Base-by-base conservation (phyloP, 2,329 filamentous ascomycete species). In the Iodosphaeria phyllophila region DNA sequence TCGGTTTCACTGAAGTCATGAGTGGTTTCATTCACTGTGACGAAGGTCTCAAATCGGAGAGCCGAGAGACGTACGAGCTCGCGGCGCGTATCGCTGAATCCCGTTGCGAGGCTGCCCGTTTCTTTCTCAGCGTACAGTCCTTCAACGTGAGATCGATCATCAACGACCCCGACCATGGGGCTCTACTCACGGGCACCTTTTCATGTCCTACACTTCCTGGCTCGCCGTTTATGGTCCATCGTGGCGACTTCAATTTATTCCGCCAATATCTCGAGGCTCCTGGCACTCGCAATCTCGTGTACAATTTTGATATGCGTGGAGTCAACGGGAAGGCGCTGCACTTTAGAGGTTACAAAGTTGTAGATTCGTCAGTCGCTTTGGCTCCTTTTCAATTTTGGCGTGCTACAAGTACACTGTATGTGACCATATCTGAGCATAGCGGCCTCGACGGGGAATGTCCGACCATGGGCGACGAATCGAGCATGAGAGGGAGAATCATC, bases 1-100 rank as follows among this genome's bases (percentile, higher is more conserved):
- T 72, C 27, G 61, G 60, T 13, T 75, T 75, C 37, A 64, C 63
- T 1, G 69, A 75, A 40, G 59, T 72, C 29, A 72, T 75, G 66
- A 56, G 60, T 6, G 70, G 70, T 7, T 64, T 62, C 33, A 53
- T 76, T 14, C 62, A 69, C 34, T 40, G 47, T 23, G 52, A 54
- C 19, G 39, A 43, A 7, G 45, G 43, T 15, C 39, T 58, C 20
- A 38, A 39, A 5, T 49, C 52, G 7, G 56, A 64, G 34, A 51
- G 55, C 22, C 50, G 48, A 10, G 52, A 57, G n/a, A 57, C 61
- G 3, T 72, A 64, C 37, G 48, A 61, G 30, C 48, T 59, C 12
- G 63, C 63, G 3, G 56, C 56, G 20, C 56, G 58, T 25, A 56
- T 51, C 3, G 66, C 58, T 10, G 54, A 58, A 31, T 56, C 56